A percentile compares a stretch with the other conserved stretches of the same genome.
Evolutionary conservation across 2,329 filamentous ascomycete genomes (phyloP).

Genomic region (Byssothecium circinans): DNA sequence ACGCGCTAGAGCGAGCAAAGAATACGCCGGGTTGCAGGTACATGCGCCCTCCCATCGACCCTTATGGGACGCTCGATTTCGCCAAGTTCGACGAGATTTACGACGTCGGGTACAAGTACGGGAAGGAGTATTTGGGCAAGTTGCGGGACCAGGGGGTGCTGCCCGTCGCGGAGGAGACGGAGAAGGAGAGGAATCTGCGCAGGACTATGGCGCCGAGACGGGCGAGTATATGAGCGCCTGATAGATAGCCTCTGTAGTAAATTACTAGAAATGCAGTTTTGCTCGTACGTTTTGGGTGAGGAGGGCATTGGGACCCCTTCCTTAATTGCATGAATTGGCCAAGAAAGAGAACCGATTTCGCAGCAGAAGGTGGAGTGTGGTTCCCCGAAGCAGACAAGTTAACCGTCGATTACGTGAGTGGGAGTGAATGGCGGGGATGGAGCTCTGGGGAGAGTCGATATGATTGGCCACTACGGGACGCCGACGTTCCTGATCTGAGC

Average conservation of each 20-base stretch:
- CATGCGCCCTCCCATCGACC: conserved; percentile 92
- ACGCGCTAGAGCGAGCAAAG: conserved; percentile 92
- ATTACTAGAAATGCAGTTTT: too few species aligned
- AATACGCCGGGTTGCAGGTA: conserved; percentile 88
- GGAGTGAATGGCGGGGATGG: too few species aligned
- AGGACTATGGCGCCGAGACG: conserved; percentile 56
- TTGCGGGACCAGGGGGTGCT: conserved; percentile 78
- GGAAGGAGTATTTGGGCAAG: conserved; percentile 74
- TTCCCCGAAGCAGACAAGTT: background rate
- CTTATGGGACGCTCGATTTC: conserved; percentile 93
- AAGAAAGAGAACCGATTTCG: too few species aligned
- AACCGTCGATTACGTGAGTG: background rate
- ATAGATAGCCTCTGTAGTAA: too few species aligned
- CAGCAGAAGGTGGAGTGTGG: background rate
- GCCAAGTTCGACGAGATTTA: conserved; percentile 98
- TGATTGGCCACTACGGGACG: too few species aligned
- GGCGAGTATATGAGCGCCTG: conserved; percentile 47
- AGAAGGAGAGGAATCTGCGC: conserved; percentile 54
- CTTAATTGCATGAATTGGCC: too few species aligned
- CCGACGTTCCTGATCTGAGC: too few species aligned
- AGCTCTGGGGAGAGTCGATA: too few species aligned
- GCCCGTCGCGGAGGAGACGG: conserved; percentile 56
- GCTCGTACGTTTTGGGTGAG: too few species aligned
- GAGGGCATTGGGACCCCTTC: too few species aligned
- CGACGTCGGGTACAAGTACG: conserved; percentile 82